A percentile compares a stretch with the other conserved stretches of the same genome.
Conservation (phyloP, 192 early-diverging fungal genomes). For the Borealophlyctis nickersoniae region DNA sequence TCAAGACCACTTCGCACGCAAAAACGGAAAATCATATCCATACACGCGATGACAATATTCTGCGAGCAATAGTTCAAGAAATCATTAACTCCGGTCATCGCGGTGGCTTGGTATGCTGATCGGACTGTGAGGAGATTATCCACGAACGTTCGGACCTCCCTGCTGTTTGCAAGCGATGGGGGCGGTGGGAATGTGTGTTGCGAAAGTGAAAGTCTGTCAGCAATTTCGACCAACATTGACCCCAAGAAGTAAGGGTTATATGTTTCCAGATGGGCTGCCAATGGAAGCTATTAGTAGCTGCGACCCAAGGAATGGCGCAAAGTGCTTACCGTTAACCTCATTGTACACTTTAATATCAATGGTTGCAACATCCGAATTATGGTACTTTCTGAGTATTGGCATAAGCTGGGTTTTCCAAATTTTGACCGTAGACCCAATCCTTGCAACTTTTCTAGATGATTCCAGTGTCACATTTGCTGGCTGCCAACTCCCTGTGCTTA, state of each 20-base stretch:
- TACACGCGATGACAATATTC: too few relatives aligned
- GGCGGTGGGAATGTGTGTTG: too few relatives aligned
- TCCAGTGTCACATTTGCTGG: constrained; percentile 10
- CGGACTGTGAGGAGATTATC: constrained; percentile 9
- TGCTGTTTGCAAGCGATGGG: background rate
- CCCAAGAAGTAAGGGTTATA: constrained; percentile 4
- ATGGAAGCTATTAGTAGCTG: too few relatives aligned
- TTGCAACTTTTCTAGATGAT: background rate
- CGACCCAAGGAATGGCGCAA: too few relatives aligned
- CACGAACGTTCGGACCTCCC: background rate
- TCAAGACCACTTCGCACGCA: too few relatives aligned
- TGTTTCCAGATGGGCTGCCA: background rate
- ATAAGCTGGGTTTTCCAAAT: background rate
- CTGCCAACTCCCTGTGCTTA: too few relatives aligned
- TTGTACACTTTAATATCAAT: constrained; percentile 7
- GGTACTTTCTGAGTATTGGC: background rate
- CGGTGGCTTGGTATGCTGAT: constrained; percentile 11
- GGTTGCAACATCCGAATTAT: too few relatives aligned
- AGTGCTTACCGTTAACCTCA: too few relatives aligned
- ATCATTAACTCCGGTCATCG: constrained; percentile 5
- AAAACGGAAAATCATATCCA: too few relatives aligned
- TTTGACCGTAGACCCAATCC: background rate
- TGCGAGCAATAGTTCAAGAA: too few relatives aligned
- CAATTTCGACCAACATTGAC: background rate
- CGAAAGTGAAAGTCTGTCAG: too few relatives aligned